Evolutionary conservation across 2,329 filamentous ascomycete genomes (phyloP), one percentile per base, ranked within the genome.

Genomic region (Lecanoromycetidae sp.): DNA sequence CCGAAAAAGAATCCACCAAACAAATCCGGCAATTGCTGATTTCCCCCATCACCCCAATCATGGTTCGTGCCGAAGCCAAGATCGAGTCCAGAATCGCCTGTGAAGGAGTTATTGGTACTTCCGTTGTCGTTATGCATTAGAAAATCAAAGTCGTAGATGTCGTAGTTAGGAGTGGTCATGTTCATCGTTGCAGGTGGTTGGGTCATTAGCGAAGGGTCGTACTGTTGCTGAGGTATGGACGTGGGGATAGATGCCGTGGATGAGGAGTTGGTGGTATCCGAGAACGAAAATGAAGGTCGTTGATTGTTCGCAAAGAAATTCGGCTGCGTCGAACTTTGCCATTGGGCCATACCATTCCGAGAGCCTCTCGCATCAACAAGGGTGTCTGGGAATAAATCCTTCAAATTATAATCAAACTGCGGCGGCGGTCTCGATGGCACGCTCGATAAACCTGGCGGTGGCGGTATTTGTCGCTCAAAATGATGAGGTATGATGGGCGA

Each of bases 1-100:
- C n/a, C n/a, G n/a, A 76, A 75, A 58, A 75, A 76, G 57, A 71
- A 76, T 3, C 71, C 72, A 55, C 74, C 71, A 54, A 75, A 69
- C 26, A 76, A 55, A 63, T 74, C 71, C 10, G 49, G 49, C 55
- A 68, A 66, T 40, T 65, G 66, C 19, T 61, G 59, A n/a, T 22
- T 15, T 13, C 39, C 49, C 33, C 67, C 66, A 46, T 71, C 68
- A 43, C 63, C 67, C 67, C 68, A 70, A 54, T 71, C 68, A 58
- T 71, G 68, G 50, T 69, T 65, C 46, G 63, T 65, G 40, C 67
- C 67, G 26, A 68, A 66, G 22, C 64, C 67, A 19, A 59, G 46
- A 42, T 56, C 54, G 26, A 56, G 32, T 23, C 64, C 63, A 19
- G 46, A 48, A n/a, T 52, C 36, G 29, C 38, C 44, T 10, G 37